These are phyloP conservation scores for Ordospora pajunii DNA, from an alignment of 371 early-diverging fungal species.

Conservation along the genomic window DNA sequence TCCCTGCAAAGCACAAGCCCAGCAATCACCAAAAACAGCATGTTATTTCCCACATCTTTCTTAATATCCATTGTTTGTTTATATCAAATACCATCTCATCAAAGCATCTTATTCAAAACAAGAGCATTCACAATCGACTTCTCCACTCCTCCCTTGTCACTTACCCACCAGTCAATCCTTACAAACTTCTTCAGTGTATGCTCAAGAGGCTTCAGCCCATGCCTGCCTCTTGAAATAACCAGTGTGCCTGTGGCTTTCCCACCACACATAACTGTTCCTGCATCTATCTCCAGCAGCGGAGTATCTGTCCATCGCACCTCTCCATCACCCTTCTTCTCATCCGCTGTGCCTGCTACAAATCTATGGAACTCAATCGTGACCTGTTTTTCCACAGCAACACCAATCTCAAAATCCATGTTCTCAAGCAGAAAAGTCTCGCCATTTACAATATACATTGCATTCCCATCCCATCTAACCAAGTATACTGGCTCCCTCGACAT, in stretches of 20 bases:
- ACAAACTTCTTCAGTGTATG: not conserved
- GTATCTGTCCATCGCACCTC: not conserved
- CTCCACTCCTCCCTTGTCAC: not conserved
- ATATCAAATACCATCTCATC: not conserved
- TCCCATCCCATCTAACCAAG: not conserved
- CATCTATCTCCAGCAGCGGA: not conserved
- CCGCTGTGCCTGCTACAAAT: not conserved
- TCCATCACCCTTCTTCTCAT: too few species aligned
- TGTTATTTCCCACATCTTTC: not conserved
- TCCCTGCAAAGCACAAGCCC: conserved; percentile 32
- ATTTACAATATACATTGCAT: not conserved
- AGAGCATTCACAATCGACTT: not conserved
- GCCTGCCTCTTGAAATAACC: not conserved
- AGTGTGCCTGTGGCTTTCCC: not conserved
- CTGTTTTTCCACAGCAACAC: not conserved
- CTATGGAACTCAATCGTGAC: not conserved
- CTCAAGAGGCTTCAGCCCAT: not conserved
- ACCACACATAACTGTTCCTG: not conserved
- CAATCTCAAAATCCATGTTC: not conserved
- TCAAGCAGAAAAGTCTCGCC: not conserved
- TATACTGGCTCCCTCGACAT: not conserved
- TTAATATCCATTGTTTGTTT: not conserved
- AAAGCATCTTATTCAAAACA: not conserved
- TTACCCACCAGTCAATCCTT: not conserved
- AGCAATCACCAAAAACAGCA: not conserved